Base-by-base conservation (phyloP, 2,329 filamentous ascomycete genomes). In the Cercospora sp. region DNA sequence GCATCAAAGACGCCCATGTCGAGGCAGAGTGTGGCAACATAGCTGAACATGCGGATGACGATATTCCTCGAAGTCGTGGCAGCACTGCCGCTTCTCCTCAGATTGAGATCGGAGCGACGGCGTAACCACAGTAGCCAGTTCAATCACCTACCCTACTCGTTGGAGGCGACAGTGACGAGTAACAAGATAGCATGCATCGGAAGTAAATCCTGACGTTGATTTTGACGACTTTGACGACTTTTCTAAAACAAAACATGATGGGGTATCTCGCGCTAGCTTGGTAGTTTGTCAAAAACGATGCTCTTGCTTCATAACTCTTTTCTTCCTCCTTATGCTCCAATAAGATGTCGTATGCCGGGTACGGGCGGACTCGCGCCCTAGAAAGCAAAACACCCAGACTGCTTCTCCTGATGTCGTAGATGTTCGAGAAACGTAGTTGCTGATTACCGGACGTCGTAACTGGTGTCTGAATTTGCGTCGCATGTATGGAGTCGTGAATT, bases 161-260 rank as follows among this genome's bases (percentile, higher is more conserved):
- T 26, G 23, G 23, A 13, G 18, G 10, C 23, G 18, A 51, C 45
- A 5, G 20, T 48, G 42, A 48, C 42, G 3, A 48, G n/a, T 23
- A 9, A 48, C 18, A 48, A 20, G 18, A 20, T 23, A 48, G n/a
- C 10, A 48, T 48, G 42, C 18, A 20, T 48, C 8, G n/a, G 42
- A 23, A 48, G 10, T 48, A 48, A 16, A 13, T 51, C 5, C 18
- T 23, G 45, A 51, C 45, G 45, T 51, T 51, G 45, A 51, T 26
- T 12, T n/a, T 42, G 7, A 42, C 16, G 36, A n/a, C 36, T 12
- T n/a, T 42, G 7, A 42, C 16, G 36, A n/a, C 36, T 42, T 42
- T 42, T 42, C 16, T n/a, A 42, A 42, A 42, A 42, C 36, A 42
- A 42, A 28, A 61, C 33, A 61, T 61, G 59, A 61, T 61, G 59